Evolutionary conservation across 306 rosid genomes (phyloP), one percentile per base, ranked within the genome.

Genomic region (Cucumis cinereus): DNA sequence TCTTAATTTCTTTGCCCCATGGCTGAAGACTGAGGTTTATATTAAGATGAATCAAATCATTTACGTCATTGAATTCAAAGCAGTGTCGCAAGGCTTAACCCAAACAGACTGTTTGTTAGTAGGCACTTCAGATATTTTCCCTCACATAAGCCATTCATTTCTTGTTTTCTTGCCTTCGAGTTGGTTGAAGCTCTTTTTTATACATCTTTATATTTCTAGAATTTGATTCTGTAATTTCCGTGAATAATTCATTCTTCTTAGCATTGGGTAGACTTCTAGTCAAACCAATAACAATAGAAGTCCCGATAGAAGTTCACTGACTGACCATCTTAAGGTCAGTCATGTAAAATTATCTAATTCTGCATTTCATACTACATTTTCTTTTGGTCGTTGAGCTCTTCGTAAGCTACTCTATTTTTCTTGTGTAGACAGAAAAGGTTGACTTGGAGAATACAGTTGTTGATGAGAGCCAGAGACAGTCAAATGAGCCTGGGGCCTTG

Each of bases 401-500:
- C 28, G 20, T 71, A 10, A 72, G 35, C 6, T 50, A 30, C 61
- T 72, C 38, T 47, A 47, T 30, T 0, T 16, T 79, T 66, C 76
- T 83, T 84, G 53, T 90, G 90, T 85, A 95, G 99, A 92, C 99
- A 85, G 99, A 95, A 85, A 95, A 95, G 85, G 99, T 95, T 75
- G 99, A 95, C 85, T 87, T 95, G 89, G 99, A 95, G 88, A 87
- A 95, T 81, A 95, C 99, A 70, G 99, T 95, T 36, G 99, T 95
- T 73, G 99, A 92, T 82, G 99, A 95, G 92, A 90, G 97, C 87
- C 99, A 92, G 80, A 88, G 96, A 83, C 97, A 95, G 86, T 79
- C 80, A 64, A 87, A 89, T 70, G 97, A 90, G 81, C 82, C 82
- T 62, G 89, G 85, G 83, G 74, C 86, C 53, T 88, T 91, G 80